Base-by-base conservation (phyloP, 2,329 filamentous ascomycete genomes). In the Rutstroemia sp. region DNA sequence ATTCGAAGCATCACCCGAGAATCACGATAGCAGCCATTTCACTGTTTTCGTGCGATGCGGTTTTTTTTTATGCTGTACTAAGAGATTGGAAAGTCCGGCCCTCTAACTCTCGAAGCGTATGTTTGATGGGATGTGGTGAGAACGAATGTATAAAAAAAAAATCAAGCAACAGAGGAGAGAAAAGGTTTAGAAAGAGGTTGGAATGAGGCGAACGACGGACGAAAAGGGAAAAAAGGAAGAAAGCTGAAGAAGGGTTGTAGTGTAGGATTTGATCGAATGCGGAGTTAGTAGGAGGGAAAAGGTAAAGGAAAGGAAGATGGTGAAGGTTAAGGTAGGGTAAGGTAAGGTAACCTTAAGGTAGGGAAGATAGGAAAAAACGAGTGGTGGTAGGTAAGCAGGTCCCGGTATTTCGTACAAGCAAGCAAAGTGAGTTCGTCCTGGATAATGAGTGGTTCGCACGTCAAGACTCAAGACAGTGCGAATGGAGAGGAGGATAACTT, bases 1-100 rank as follows among this genome's bases (percentile, higher is more conserved):
- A 46, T 46, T 23, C 21, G 12, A 25, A 46, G 8, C 6, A 18
- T 54, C 46, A 54, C 12, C 47, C 5, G 3, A 34, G 4, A 34
- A 54, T 14, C 34, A 19, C 34, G 3, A 50, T 19, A 39, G 23
- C 34, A 44, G 46, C 52, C 52, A 54, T 54, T 37, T 54, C 46
- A 50, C 45, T 34, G 4, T 14, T 10, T 25, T 49, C 16, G 30
- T 34, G 30, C 30, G 30, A 34, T 34, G 30, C 10, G 30, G 30
- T 34, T 34, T 34, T 12, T 34, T 34, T 10, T 12, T 34, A 34
- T 34, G 30, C 12, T 12, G 30, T 37, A 53, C 19, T 25, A 47
- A 53, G 41, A 47, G 41, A 47, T 53, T 53, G 51, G 19, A 25
- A 19, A 53, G 41, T 23, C 27, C 27, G 21, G 41, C 50, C 50